Conservation (phyloP, 306 rosid species). For the Adenanthera pavonina region DNA sequence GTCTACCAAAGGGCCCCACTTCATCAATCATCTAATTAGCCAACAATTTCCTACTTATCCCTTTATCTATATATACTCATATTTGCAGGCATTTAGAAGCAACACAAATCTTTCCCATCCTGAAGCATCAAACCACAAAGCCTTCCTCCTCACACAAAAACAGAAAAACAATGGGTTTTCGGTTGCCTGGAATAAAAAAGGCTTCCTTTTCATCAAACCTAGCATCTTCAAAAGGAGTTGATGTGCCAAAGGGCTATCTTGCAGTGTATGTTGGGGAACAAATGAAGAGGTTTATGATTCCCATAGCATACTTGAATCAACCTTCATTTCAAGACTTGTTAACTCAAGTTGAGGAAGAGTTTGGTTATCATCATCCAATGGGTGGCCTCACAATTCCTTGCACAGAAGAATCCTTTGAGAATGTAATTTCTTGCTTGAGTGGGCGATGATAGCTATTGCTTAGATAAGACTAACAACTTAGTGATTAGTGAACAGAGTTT, state of each 20-base stretch:
- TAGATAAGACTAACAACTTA: neutral
- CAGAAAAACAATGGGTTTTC: constrained; percentile 37
- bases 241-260: constrained; percentile 57
- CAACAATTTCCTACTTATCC: neutral
- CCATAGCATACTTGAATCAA: constrained; percentile 41
- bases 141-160: neutral
- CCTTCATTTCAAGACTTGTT: constrained; percentile 44
- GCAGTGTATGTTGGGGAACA: constrained; percentile 55
- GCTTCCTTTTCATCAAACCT: neutral
- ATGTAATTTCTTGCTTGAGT: constrained; percentile 37
- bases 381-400: constrained; percentile 5
- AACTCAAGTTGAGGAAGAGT: constrained; percentile 42
- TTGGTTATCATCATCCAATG: constrained; percentile 37
- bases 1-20: constrained; percentile 33
- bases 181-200: constrained; percentile 34
- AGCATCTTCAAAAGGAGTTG: constrained; percentile 28
- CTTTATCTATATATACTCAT: constrained; percentile 44
- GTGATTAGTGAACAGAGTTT: constrained; percentile 15
- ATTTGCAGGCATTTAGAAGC: constrained; percentile 24
- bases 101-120: constrained; percentile 22
- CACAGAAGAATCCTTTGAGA: neutral
- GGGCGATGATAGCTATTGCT: neutral
- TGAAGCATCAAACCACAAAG: constrained; percentile 13
- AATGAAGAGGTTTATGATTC: constrained; percentile 48
- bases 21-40: neutral